Base-by-base conservation (phyloP, 164 flowering plant species). In the Liriodendron chinense region DNA sequence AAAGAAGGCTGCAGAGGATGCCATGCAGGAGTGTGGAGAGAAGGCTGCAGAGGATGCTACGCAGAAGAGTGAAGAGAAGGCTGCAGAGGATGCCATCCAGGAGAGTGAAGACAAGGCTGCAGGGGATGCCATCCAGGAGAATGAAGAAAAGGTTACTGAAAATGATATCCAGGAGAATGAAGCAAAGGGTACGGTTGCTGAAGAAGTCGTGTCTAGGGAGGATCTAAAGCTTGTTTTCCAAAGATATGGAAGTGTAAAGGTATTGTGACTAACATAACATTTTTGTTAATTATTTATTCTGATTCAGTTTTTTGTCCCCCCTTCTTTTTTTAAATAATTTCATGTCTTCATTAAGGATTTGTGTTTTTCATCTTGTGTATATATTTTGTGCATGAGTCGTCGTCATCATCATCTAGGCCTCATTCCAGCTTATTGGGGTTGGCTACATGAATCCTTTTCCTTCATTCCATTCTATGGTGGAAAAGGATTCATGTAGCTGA, bases 191-290 rank as follows among this genome's bases (percentile, higher is more conserved):
- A 88, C 73, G 62, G 84, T 86, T 49, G 76, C 89, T 78, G 83
- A 80, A 81, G 83, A 91, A 78, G 84, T 91, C 67, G 93, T 96
- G 63, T 18, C 84, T 78, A 91, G 97, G 76, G 99, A 96, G 83
- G 97, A 94, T 86, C 75, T 96, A 73, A 96, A 89, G 87, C 69
- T 9, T 47, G 85, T 88, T 63, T 91, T 96, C 74, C 68, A 84
- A 26, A 91, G 84, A 75, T 94, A 84, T 79, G 98, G 98, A 72
- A 86, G 82, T 72, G 90, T 96, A 10, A 94, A 89, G 98, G 97
- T 96, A 90, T 21, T 9, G 21, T 9, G 43, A 34, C 43, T 34
- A 34, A 34, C 43, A 34, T 7, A 34, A 34, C 43, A 34, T 34
- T 34, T 34, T 34, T 34, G 5, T 34, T 34, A 3, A 34, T 4